phyloP scores from a whole-genome alignment of 2,329 filamentous ascomycete genomes.

The Colletotrichum zoysiae region DNA sequence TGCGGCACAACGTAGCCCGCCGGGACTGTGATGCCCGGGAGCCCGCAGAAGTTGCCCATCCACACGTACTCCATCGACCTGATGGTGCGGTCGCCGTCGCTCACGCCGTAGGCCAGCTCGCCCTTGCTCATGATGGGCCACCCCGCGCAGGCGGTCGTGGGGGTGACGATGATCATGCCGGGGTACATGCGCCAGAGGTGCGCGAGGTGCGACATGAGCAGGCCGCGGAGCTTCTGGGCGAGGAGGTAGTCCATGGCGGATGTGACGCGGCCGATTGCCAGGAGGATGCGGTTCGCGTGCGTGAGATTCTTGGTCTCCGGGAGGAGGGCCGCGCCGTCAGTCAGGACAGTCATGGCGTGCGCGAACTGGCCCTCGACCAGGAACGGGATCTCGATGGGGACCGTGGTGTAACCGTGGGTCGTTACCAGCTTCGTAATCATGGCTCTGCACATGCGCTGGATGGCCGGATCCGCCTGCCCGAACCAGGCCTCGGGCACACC shows the following conservation, averaged over 20 bases:
- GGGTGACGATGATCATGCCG: conserved; percentile 78
- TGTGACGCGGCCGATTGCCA: conserved; percentile 73
- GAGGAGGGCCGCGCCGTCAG: conserved; percentile 66
- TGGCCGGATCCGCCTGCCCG: conserved; percentile 55
- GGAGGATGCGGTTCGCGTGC: conserved; percentile 73
- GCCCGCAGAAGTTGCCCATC: conserved; percentile 64
- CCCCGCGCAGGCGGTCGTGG: conserved; percentile 69
- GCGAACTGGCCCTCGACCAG: conserved; percentile 75
- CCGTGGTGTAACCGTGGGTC: conserved; percentile 63
- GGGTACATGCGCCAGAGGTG: conserved; percentile 74
- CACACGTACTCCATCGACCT: conserved; percentile 64
- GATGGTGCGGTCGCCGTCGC: conserved; percentile 61
- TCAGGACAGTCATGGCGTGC: conserved; percentile 80
- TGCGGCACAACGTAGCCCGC: conserved; percentile 59
- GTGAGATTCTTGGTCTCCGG: conserved; percentile 64
- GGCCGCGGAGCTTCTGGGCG: conserved; percentile 76
- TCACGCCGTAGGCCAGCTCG: conserved; percentile 57
- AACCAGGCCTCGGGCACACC: conserved; percentile 78
- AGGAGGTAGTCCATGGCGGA: conserved; percentile 75
- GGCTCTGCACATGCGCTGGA: conserved; percentile 56
- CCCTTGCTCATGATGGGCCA: conserved; percentile 55
- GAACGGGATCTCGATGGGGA: conserved; percentile 70
- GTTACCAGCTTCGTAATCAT: conserved; percentile 66
- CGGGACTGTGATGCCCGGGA: conserved; percentile 60
- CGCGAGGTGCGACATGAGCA: conserved; percentile 79